Evolutionary conservation across 257 asterid genomes (phyloP), one percentile per base, ranked within the genome.

Genomic region (Fraxinus anomala): DNA sequence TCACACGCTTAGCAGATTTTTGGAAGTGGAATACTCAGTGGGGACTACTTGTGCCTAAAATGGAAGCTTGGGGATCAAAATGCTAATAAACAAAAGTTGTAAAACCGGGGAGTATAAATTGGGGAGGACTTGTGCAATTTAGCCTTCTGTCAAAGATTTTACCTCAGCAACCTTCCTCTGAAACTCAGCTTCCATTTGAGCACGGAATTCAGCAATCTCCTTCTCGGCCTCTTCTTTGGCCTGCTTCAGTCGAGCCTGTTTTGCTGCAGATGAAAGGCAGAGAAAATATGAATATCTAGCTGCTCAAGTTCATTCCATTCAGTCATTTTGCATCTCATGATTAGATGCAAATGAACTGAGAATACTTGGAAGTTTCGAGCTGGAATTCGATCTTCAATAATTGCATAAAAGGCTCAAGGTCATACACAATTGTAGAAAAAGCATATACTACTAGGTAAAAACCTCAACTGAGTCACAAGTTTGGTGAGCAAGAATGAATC

Each of bases 221-320:
- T 81, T 95, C 88, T 88, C 96, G 6, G 99, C 99, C 79, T 95
- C 99, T 74, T 93, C 98, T 81, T 93, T 95, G 70, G 99, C 98
- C 86, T 92, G 98, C 78, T 88, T 95, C 82, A 95, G 73, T 83
- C 97, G 91, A 67, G 92, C 93, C 83, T 85, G 96, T 81, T 95
- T 95, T 56, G 91, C 99, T 95, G 92, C 82, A 71, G 63, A 71
- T 33, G 72, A 72, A 54, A 78, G 61, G 49, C 68, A 79, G 54
- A 47, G 78, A 23, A 61, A 21, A 66, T 34, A 40, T 63, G 75
- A 23, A 73, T 40, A 23, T 24, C 31, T 68, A 68, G 73, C 28
- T 1, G 65, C 37, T 8, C 68, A 72, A 33, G 12, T 68, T 61
- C 74, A 21, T 14, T 37, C 21, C 63, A 23, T 21, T 37, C 72